A percentile compares a stretch with the other conserved stretches of the same genome.
Conservation (phyloP, 352 stramenopile species). For the Hyaloperonospora arabidopsidis region DNA sequence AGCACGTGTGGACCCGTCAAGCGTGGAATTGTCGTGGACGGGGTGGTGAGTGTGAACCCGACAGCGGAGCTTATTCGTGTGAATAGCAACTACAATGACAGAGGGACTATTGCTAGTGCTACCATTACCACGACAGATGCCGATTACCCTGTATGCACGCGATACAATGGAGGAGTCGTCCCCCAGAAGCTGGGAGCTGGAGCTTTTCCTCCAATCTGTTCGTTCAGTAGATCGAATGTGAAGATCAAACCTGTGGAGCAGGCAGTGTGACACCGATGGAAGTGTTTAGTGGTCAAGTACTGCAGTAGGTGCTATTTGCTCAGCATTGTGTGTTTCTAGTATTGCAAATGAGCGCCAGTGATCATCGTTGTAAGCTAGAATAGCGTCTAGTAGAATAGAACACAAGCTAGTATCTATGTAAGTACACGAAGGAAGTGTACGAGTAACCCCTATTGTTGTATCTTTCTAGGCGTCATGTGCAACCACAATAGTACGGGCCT, state of each 20-base stretch:
- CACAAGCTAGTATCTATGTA: too few species aligned
- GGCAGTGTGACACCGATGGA: not conserved
- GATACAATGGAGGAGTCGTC: slow-evolving; percentile 26
- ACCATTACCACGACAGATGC: slow-evolving; percentile 26
- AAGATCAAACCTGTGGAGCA: slow-evolving; percentile 11
- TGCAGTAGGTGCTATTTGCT: slow-evolving; percentile 4
- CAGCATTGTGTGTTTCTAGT: slow-evolving; percentile 21
- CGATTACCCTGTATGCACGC: slow-evolving; percentile 26
- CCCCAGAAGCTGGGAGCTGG: slow-evolving; percentile 27
- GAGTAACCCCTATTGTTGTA: too few species aligned
- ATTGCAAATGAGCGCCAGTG: slow-evolving; percentile 22
- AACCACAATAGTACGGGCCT: too few species aligned
- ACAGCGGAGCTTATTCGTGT: slow-evolving; percentile 48
- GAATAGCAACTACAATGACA: slow-evolving; percentile 69
- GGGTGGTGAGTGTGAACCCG: slow-evolving; percentile 45
- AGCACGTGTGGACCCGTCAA: slow-evolving; percentile 56
- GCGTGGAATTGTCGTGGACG: slow-evolving; percentile 39
- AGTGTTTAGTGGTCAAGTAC: slow-evolving; percentile 12
- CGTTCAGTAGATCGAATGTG: slow-evolving; percentile 25
- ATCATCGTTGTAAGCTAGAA: slow-evolving; percentile 27
- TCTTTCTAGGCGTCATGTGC: too few species aligned
- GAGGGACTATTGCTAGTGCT: slow-evolving; percentile 38
- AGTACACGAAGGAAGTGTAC: too few species aligned
- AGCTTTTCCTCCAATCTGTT: slow-evolving; percentile 20
- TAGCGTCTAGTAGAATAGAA: slow-evolving; percentile 31